A percentile compares a stretch with the other conserved stretches of the same genome.
These are phyloP conservation scores for Rhizophagus clarus DNA, from an alignment of 192 early-diverging fungal genomes.

Conservation along the genomic window DNA sequence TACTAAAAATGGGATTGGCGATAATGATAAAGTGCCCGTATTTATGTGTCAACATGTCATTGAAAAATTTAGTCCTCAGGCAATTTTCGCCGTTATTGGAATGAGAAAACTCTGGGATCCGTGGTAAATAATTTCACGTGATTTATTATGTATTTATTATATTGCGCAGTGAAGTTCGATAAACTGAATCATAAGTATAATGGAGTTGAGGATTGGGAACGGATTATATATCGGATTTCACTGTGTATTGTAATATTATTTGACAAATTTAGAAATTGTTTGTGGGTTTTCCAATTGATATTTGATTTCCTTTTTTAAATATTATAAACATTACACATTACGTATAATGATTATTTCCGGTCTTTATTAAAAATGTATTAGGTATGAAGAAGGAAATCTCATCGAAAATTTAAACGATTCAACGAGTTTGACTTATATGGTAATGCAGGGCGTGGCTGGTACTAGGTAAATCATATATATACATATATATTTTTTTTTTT, in stretches of 20 bases:
- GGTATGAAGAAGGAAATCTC: constrained; percentile 45
- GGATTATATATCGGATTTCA: too few species aligned
- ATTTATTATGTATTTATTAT: not conserved
- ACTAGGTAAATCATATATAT: constrained; percentile 47
- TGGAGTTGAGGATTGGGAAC: too few species aligned
- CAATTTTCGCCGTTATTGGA: constrained; percentile 59
- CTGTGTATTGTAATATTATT: too few species aligned
- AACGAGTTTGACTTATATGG: constrained; percentile 49
- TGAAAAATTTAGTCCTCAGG: constrained; percentile 50
- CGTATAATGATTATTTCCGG: too few species aligned
- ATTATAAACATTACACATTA: not conserved
- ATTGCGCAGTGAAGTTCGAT: too few species aligned
- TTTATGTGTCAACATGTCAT: constrained; percentile 57
- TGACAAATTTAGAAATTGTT: too few species aligned
- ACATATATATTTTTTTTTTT: not conserved
- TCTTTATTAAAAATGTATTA: not conserved
- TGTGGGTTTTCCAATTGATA: not conserved
- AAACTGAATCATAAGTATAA: too few species aligned
- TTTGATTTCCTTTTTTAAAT: not conserved
- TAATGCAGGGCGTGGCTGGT: constrained; percentile 40
- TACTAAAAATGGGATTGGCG: constrained; percentile 44
- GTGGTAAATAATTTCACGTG: constrained; percentile 33
- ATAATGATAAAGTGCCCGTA: constrained; percentile 49
- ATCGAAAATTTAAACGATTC: constrained; percentile 44
- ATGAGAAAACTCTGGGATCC: constrained; percentile 61